A percentile compares a stretch with the other conserved stretches of the same genome.
Evolutionary conservation across 192 early-diverging fungal genomes (phyloP).

Genomic region (Kickxella alabastrina): DNA sequence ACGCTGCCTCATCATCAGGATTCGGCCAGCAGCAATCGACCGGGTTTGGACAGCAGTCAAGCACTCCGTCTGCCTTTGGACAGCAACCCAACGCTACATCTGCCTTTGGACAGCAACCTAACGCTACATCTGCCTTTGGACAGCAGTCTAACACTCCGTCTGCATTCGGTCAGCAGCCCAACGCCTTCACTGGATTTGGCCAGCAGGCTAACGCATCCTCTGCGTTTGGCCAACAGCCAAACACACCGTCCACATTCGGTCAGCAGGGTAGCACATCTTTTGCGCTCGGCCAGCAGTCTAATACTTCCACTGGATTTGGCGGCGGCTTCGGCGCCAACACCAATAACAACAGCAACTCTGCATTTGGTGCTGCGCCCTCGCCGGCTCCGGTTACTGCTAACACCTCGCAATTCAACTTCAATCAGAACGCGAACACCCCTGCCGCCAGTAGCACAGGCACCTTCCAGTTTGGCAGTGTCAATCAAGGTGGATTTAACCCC

Average conservation of each 20-base stretch:
- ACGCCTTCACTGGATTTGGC: slow-evolving; percentile 7
- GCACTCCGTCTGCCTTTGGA: neutral
- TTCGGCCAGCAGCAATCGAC: slow-evolving; percentile 1
- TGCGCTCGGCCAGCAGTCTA: neutral
- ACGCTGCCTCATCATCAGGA: neutral
- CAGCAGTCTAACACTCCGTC: slow-evolving; percentile 2
- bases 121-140: slow-evolving; percentile 1
- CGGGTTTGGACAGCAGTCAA: slow-evolving; percentile 3
- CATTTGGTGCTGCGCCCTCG: slow-evolving; percentile 12
- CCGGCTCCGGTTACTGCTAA: neutral
- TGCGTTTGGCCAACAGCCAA: slow-evolving; percentile 4
- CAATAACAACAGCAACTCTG: slow-evolving; percentile 23
- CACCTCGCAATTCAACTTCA: slow-evolving; percentile 29
- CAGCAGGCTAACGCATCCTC: neutral
- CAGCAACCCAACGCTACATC: neutral
- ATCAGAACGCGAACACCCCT: slow-evolving; percentile 14
- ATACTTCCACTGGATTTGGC: slow-evolving; percentile 8
- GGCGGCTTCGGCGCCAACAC: slow-evolving; percentile 15
- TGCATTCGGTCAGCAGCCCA: neutral
- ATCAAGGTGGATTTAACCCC: slow-evolving; percentile 3
- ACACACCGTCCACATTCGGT: neutral
- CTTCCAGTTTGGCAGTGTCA: slow-evolving; percentile 25
- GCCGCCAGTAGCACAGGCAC: slow-evolving; percentile 3
- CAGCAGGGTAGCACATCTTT: neutral
- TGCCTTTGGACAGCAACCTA: neutral